These are phyloP conservation scores for Salvia splendens DNA, from an alignment of 257 asterid genomes.

Conservation along the genomic window DNA sequence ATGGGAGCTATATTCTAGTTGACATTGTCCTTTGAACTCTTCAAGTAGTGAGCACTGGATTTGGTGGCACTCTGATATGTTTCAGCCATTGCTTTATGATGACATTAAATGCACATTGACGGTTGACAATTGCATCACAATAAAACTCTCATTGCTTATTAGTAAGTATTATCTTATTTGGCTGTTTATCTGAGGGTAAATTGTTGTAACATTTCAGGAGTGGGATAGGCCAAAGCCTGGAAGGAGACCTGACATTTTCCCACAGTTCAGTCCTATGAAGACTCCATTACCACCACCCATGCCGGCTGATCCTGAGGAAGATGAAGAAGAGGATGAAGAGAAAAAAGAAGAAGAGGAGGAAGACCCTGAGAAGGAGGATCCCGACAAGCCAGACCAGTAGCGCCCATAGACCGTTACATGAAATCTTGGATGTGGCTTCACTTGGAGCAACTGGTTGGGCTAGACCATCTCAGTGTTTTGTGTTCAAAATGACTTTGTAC, in stretches of 20 bases:
- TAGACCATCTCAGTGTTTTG: not conserved
- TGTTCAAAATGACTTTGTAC: not conserved
- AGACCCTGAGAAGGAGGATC: slow-evolving; percentile 49
- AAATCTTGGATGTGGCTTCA: slow-evolving; percentile 13
- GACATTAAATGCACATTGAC: not conserved
- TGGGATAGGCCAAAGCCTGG: slow-evolving; percentile 78
- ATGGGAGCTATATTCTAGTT: not conserved
- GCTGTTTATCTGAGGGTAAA: not conserved
- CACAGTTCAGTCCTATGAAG: slow-evolving; percentile 91
- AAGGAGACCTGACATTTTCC: slow-evolving; percentile 79
- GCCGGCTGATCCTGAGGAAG: slow-evolving; percentile 73
- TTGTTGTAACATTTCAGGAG: slow-evolving; percentile 47
- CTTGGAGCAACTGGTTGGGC: slow-evolving; percentile 14
- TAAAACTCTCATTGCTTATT: not conserved
- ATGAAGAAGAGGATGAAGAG: slow-evolving; percentile 74
- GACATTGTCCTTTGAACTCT: slow-evolving; percentile 10
- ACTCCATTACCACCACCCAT: slow-evolving; percentile 82
- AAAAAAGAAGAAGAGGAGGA: slow-evolving; percentile 61
- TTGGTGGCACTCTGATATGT: not conserved
- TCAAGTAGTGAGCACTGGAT: slow-evolving; percentile 3
- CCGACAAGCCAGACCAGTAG: slow-evolving; percentile 35
- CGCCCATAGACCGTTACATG: not conserved
- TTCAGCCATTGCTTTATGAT: not conserved
- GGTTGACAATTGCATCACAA: not conserved
- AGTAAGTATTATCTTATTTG: not conserved